Percentiles rank a stretch among this genome's conserved stretches.
phyloP scores from a whole-genome alignment of 2,329 filamentous ascomycete genomes.

The Talaromyces sp. region DNA sequence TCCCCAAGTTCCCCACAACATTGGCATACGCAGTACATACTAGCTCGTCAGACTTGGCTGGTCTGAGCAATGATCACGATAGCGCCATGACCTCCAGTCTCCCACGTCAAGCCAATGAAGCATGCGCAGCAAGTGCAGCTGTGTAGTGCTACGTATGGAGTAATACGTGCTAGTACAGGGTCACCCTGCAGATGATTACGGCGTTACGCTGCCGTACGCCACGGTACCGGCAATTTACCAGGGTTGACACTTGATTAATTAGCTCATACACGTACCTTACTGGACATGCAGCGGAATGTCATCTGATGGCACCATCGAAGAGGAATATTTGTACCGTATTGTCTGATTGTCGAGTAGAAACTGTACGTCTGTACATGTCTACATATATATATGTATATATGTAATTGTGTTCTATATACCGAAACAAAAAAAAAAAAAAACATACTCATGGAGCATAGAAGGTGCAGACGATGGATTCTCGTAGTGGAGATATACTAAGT shows the following conservation, averaged over 20 bases:
- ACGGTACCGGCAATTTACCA: neutral
- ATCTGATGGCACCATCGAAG: conserved; percentile 3
- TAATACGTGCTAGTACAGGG: neutral
- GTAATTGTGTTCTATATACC: too few species aligned
- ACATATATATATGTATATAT: too few species aligned
- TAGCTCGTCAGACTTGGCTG: conserved; percentile 1
- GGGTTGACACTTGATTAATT: neutral
- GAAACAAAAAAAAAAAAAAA: too few species aligned
- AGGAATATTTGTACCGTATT: neutral
- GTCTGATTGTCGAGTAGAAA: neutral
- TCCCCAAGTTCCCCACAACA: conserved; percentile 6
- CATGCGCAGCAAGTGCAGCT: too few species aligned
- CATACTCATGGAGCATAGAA: neutral
- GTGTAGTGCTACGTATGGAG: too few species aligned
- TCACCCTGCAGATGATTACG: neutral
- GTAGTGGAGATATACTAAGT: too few species aligned
- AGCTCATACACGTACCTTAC: neutral
- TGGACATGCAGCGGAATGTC: neutral
- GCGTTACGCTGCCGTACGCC: neutral
- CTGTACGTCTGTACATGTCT: too few species aligned
- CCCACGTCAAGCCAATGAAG: neutral
- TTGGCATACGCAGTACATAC: neutral
- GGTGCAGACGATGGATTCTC: neutral
- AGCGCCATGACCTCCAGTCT: neutral
- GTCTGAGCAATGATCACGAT: conserved; percentile 1